These are phyloP conservation scores for Kwoniella mangroviensis DNA, from an alignment of 768 basidiomycete species.

Conservation along the genomic window DNA sequence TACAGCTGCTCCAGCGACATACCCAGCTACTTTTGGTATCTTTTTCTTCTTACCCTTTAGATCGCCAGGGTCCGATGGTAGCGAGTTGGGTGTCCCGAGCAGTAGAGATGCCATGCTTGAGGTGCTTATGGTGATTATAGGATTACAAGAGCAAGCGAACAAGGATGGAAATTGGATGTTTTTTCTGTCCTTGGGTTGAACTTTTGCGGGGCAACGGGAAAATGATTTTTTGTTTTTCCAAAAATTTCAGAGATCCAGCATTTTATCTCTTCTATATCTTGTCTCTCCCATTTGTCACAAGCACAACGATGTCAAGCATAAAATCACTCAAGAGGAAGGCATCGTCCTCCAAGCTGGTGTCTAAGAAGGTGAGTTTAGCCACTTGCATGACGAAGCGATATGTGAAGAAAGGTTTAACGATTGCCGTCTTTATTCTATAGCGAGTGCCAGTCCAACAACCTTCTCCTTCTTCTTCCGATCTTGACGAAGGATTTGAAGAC, in stretches of 20 bases:
- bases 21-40: slow-evolving; percentile 46
- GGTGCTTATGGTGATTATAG: neutral
- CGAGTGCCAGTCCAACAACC: neutral
- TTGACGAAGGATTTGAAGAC: slow-evolving; percentile 23
- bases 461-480: slow-evolving; percentile 13
- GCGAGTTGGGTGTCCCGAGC: slow-evolving; percentile 6
- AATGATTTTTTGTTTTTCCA: slow-evolving; percentile 1
- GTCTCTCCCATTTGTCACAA: neutral
- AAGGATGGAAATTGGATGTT: neutral
- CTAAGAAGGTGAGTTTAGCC: slow-evolving; percentile 28
- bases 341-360: neutral
- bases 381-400: neutral
- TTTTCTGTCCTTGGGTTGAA: neutral
- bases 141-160: neutral
- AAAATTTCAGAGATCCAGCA: slow-evolving; percentile 4
- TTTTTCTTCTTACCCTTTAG: slow-evolving; percentile 26
- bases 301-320: slow-evolving; percentile 16
- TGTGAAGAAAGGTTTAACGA: neutral
- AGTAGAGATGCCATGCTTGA: slow-evolving; percentile 22
- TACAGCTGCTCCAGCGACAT: slow-evolving; percentile 46
- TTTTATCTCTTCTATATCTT: slow-evolving; percentile 3
- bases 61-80: neutral
- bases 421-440: neutral
- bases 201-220: slow-evolving; percentile 13
- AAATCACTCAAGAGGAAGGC: slow-evolving; percentile 34